phyloP scores from a whole-genome alignment of 1,139 yeast species.

The Saccharomyces pastorianus region DNA sequence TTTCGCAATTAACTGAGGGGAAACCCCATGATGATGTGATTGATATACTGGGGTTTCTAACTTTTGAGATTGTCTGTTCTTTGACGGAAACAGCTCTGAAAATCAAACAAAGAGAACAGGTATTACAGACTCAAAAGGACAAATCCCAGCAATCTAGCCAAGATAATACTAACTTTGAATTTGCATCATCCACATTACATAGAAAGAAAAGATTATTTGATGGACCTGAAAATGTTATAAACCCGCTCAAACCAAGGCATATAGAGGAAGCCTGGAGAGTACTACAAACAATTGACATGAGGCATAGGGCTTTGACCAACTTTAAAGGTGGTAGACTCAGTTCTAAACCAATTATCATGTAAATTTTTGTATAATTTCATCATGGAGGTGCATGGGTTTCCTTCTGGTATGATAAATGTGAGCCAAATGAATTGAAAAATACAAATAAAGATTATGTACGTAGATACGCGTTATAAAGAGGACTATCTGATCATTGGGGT shows the following conservation, averaged over 20 bases:
- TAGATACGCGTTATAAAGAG: not conserved
- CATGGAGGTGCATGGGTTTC: not conserved
- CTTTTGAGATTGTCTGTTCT: slow-evolving; percentile 94
- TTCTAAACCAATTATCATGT: slow-evolving; percentile 32
- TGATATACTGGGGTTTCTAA: slow-evolving; percentile 87
- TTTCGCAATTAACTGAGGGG: slow-evolving; percentile 74
- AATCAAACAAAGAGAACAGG: slow-evolving; percentile 65
- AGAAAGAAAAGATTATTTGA: slow-evolving; percentile 67
- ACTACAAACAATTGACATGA: slow-evolving; percentile 54
- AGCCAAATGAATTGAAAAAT: not conserved
- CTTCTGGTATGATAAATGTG: not conserved
- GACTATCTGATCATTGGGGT: not conserved
- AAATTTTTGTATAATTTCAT: slow-evolving; percentile 1
- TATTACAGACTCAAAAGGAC: slow-evolving; percentile 31
- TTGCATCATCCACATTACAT: slow-evolving; percentile 29
- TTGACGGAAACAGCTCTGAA: slow-evolving; percentile 85
- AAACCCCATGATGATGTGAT: slow-evolving; percentile 94
- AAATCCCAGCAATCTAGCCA: slow-evolving; percentile 23
- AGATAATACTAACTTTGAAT: slow-evolving; percentile 16
- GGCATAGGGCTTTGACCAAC: slow-evolving; percentile 59
- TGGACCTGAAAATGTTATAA: slow-evolving; percentile 81
- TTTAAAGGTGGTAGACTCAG: slow-evolving; percentile 61
- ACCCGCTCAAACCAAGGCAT: slow-evolving; percentile 76
- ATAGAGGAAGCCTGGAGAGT: slow-evolving; percentile 89
- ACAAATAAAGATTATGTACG: not conserved